These are phyloP conservation scores for Stentor coeruleus DNA, from an alignment of 73 alveolate species.

Conservation along the genomic window DNA sequence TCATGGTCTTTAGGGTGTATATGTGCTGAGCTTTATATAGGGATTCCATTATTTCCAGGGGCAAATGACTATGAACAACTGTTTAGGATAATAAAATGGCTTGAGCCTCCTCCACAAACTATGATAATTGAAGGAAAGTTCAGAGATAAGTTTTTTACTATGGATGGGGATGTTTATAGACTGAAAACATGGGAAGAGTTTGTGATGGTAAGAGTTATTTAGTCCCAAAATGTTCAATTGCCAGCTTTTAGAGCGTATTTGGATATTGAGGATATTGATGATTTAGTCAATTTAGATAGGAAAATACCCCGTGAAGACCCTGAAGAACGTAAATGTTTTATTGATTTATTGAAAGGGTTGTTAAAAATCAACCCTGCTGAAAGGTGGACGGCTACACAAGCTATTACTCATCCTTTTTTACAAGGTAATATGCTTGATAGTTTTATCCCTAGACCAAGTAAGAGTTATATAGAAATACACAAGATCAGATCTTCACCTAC, in stretches of 20 bases:
- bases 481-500: not conserved
- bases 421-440: not conserved
- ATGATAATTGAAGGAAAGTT: not conserved
- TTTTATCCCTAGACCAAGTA: not conserved
- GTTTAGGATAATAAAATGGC: not conserved
- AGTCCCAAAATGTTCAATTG: not conserved
- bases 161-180: not conserved
- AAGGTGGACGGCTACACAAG: conserved; percentile 56
- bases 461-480: not conserved
- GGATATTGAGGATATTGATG: not conserved
- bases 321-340: not conserved
- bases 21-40: conserved; percentile 57
- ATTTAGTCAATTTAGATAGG: not conserved
- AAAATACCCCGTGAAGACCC: not conserved
- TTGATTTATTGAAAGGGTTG: conserved; percentile 24
- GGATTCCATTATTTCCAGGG: conserved; percentile 66
- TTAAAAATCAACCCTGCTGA: conserved; percentile 38
- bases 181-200: not conserved
- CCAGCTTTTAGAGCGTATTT: not conserved
- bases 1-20: conserved; percentile 80
- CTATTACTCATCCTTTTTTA: conserved; percentile 54
- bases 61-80: conserved; percentile 49
- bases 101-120: not conserved
- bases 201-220: not conserved
- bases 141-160: not conserved